A percentile compares a stretch with the other conserved stretches of the same genome.
Evolutionary conservation across 495 filamentous ascomycete genomes (phyloP).

Genomic region (Halenospora varia): DNA sequence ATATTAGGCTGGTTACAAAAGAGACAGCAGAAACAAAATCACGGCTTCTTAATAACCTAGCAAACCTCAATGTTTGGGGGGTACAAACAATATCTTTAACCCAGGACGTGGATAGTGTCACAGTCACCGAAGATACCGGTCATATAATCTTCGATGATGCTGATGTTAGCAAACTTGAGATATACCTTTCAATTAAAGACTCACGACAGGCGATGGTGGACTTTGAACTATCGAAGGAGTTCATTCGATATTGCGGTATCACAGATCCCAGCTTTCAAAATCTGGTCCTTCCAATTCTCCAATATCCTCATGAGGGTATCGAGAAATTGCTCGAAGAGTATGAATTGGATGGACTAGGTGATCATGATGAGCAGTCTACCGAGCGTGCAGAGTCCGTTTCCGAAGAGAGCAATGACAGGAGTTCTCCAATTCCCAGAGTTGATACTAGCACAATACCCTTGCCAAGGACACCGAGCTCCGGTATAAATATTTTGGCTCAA

Average conservation of each 20-base stretch:
- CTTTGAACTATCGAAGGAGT: slow-evolving; percentile 8
- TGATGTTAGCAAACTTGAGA: slow-evolving; percentile 1
- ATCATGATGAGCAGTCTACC: background rate
- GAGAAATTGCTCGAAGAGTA: slow-evolving; percentile 2
- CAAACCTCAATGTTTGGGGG: slow-evolving; percentile 7
- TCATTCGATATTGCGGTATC: slow-evolving; percentile 5
- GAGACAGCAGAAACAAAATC: background rate
- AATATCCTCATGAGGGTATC: slow-evolving; percentile 1
- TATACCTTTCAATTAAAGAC: background rate
- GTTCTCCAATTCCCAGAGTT: background rate
- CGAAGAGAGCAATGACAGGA: slow-evolving; percentile 2
- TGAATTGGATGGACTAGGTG: slow-evolving; percentile 1
- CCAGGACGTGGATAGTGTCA: slow-evolving; percentile 5
- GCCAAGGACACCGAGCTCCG: background rate
- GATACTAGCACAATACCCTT: background rate
- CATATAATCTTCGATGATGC: slow-evolving; percentile 3
- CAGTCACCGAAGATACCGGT: slow-evolving; percentile 1
- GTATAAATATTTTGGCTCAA: background rate
- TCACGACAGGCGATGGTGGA: background rate
- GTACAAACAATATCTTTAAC: slow-evolving; percentile 1
- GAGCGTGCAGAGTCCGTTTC: background rate
- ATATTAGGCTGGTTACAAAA: background rate
- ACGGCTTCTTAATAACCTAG: background rate
- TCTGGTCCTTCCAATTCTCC: slow-evolving; percentile 4
- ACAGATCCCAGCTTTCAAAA: slow-evolving; percentile 3